phyloP scores from a whole-genome alignment of 192 early-diverging fungal genomes.

The Umbelopsis sp. region DNA sequence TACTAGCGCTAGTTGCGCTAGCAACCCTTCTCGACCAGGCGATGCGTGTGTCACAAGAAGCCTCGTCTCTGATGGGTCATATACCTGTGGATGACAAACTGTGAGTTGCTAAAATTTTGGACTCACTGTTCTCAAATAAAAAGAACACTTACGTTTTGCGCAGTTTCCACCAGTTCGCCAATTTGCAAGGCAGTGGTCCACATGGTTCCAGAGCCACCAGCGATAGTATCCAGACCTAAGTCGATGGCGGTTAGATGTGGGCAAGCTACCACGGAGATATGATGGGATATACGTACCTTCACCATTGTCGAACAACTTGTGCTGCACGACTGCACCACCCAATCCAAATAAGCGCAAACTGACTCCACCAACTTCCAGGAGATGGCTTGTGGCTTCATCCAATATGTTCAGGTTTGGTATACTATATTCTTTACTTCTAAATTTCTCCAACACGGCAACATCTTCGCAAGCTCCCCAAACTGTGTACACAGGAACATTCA shows the following conservation, averaged over 20 bases:
- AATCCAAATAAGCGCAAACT: conserved; percentile 60
- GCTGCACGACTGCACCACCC: conserved; percentile 61
- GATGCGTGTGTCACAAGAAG: conserved; percentile 60
- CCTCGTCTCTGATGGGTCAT: conserved; percentile 59
- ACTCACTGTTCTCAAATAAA: no score
- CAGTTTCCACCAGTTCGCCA: conserved; percentile 62
- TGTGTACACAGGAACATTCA: conserved; percentile 61
- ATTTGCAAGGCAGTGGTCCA: conserved; percentile 67
- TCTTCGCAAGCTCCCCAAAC: conserved; percentile 69
- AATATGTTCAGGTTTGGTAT: conserved; percentile 55
- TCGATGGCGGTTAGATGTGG: background rate
- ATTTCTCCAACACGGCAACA: conserved; percentile 59
- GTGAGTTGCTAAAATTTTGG: background rate
- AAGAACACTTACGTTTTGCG: conserved; percentile 32
- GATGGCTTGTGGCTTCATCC: conserved; percentile 52
- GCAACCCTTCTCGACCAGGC: conserved; percentile 59
- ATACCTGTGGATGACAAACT: conserved; percentile 33
- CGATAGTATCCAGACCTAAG: conserved; percentile 56
- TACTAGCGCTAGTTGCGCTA: conserved; percentile 56
- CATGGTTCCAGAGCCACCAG: conserved; percentile 64
- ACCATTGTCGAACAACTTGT: conserved; percentile 66
- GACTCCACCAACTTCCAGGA: conserved; percentile 60
- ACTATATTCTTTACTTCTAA: conserved; percentile 49
- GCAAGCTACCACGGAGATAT: background rate
- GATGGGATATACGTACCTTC: conserved; percentile 42